Base-by-base conservation (phyloP, 805 yeast genomes). In the Kluyveromyces lactis region DNA sequence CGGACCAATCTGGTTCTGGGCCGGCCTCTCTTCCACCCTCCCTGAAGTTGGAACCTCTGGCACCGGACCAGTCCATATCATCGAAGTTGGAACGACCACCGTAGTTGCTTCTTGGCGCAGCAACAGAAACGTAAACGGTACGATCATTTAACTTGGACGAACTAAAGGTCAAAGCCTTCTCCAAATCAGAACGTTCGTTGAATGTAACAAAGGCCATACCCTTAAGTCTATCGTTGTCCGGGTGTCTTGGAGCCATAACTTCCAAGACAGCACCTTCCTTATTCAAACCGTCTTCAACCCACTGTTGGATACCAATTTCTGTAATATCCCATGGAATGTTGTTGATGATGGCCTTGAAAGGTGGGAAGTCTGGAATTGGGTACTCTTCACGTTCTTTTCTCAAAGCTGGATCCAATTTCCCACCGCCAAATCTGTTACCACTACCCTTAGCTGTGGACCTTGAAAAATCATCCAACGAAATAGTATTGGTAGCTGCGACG, bases 131-230 rank as follows among this genome's bases (percentile, higher is more conserved):
- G 44, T 83, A 72, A 46, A 77, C 73, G 34, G 77, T 68, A 60
- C 90, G 87, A 49, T 82, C 85, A 59, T 72, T 77, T 47, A 82
- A 73, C 49, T 77, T 73, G 42, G 76, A 75, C 54, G 82, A 87
- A 50, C 82, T 73, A 56, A 81, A 72, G 39, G 75, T 72, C 51
- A 92, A 66, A 33, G 95, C 83, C 43, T 73, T 67, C 43, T 77
- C 86, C 51, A 90, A 74, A 51, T 81, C 85, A 42, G 82, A 89
- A 56, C 78, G 79, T 41, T 84, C 75, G 51, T 73, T 79, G 56
- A 81, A 86, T 48, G 89, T 87, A 44, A 90, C 79, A 61, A 86
- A 90, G 23, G 95, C 97, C 57, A 79, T 82, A 40, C 95, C 95
- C 56, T 81, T 82, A 71, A 84, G 71, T 55, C 79, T 76, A 27